Percentiles rank a stretch among this genome's conserved stretches.
Conservation (phyloP, 257 asterid genomes). For the Thymus quinquecostatus region DNA sequence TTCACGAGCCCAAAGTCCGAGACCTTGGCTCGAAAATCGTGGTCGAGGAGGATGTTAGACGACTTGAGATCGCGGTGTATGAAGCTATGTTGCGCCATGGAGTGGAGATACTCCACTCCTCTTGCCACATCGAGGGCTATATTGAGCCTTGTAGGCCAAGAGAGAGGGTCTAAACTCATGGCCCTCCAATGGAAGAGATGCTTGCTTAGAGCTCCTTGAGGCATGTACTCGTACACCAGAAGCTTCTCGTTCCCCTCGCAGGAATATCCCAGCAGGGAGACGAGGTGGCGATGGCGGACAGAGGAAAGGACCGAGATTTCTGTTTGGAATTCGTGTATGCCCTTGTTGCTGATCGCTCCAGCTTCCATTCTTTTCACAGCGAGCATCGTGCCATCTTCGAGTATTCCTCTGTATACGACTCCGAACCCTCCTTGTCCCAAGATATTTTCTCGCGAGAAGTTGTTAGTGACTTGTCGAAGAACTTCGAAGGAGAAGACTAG, state of each 20-base stretch:
- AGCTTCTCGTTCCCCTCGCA: conserved; percentile 66
- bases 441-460: conserved; percentile 57
- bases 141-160: conserved; percentile 65
- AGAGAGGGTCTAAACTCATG: conserved; percentile 52
- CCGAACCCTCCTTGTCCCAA: conserved; percentile 85
- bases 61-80: conserved; percentile 81
- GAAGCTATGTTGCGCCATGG: conserved; percentile 66
- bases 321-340: conserved; percentile 60
- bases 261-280: conserved; percentile 64
- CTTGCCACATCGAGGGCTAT: conserved; percentile 77
- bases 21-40: conserved; percentile 69
- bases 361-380: conserved; percentile 83
- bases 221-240: conserved; percentile 73
- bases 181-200: conserved; percentile 69
- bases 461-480: conserved; percentile 51
- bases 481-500: conserved; percentile 44
- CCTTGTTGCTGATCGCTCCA: conserved; percentile 46
- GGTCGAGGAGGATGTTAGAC: conserved; percentile 66
- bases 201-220: conserved; percentile 70
- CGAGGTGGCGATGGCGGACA: conserved; percentile 74
- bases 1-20: conserved; percentile 82
- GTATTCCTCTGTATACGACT: conserved; percentile 66
- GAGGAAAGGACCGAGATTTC: conserved; percentile 70
- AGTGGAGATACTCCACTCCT: conserved; percentile 76
- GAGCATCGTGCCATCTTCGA: conserved; percentile 53